Conservation (phyloP, 1,284 basidiomycete genomes). For the Butyriboletus regius region DNA sequence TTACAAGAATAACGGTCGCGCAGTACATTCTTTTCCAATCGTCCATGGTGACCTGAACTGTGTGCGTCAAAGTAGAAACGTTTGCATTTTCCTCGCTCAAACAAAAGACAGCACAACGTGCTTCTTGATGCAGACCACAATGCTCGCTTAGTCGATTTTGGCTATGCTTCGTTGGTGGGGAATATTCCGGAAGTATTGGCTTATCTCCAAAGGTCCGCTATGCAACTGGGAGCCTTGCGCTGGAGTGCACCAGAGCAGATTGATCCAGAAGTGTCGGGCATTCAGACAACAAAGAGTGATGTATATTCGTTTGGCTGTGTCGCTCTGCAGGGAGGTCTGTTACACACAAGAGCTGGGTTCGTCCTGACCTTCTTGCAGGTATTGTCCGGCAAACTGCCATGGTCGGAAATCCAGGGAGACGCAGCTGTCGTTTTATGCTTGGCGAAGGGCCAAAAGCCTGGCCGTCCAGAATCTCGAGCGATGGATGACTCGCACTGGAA, state of each 20-base stretch:
- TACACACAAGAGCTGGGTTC: rapidly evolving
- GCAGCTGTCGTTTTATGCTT: not conserved
- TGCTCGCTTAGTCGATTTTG: conserved; percentile 13
- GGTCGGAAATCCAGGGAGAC: conserved; percentile 2
- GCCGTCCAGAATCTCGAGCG: not conserved
- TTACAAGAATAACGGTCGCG: not conserved
- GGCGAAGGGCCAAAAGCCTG: not conserved
- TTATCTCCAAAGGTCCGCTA: conserved; percentile 13
- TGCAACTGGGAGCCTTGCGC: conserved; percentile 12
- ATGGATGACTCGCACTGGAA: conserved; percentile 10
- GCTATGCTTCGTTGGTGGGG: conserved; percentile 6
- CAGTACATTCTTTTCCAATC: conserved; percentile 15
- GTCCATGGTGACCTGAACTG: conserved; percentile 17
- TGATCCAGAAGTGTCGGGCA: not conserved
- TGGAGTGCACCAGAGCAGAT: conserved; percentile 14
- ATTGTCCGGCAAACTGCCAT: conserved; percentile 8
- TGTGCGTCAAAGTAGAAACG: conserved; percentile 1
- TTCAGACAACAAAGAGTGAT: conserved; percentile 1
- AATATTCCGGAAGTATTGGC: conserved; percentile 6
- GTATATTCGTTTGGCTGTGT: conserved; percentile 15
- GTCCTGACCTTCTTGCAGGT: not conserved
- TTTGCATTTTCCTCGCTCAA: not conserved
- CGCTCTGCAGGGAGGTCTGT: conserved; percentile 1
- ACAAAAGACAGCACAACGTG: conserved; percentile 11
- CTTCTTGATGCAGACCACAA: conserved; percentile 12